Evolutionary conservation across 2,329 filamentous ascomycete genomes (phyloP), one percentile per base, ranked within the genome.

Genomic region (Nemania diffusa): DNA sequence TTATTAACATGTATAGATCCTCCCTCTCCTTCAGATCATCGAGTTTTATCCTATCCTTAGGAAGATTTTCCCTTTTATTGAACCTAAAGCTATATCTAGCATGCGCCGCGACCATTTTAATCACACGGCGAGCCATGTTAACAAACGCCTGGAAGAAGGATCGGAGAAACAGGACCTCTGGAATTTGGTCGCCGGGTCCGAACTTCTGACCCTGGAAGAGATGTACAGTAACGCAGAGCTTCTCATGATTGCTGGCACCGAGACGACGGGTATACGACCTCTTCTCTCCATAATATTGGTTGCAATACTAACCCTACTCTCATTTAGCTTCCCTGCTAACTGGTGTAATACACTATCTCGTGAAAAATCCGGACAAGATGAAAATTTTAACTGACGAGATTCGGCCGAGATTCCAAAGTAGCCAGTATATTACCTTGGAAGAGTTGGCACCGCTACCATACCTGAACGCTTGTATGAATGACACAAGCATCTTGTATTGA

Each of bases 311-410:
- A 46, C 22, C 37, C 51, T 50, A 26, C 26, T 11, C 27, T n/a
- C n/a, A n/a, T n/a, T n/a, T 40, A 52, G 82, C 81, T 13, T 83
- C 81, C 5, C 79, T 81, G 76, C 5, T 70, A 5, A 67, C 27
- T n/a, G 65, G 68, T 17, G 32, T 64, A 24, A 67, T 46, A 8
- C 59, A 68, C 22, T 69, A 65, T 46, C 57, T 71, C 5, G 37
- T 68, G 24, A 67, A 60, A 8, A 73, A 78, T 62, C 75, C 73
- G 0, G 42, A 68, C 3, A 74, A 68, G 11, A 67, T 77, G n/a
- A 50, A 69, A 1, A 70, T 60, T 9, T 65, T 79, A 6, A 69
- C 68, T 7, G 34, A 72, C 6, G 78, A 79, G 64, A 68, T 80
- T 22, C 73, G 76, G 2, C 40, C 34, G 4, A 67, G 50, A 3